Percentiles rank a stretch among this genome's conserved stretches.
These are phyloP conservation scores for Acacia concinna DNA, from an alignment of 331 rosid species.

Conservation along the genomic window DNA sequence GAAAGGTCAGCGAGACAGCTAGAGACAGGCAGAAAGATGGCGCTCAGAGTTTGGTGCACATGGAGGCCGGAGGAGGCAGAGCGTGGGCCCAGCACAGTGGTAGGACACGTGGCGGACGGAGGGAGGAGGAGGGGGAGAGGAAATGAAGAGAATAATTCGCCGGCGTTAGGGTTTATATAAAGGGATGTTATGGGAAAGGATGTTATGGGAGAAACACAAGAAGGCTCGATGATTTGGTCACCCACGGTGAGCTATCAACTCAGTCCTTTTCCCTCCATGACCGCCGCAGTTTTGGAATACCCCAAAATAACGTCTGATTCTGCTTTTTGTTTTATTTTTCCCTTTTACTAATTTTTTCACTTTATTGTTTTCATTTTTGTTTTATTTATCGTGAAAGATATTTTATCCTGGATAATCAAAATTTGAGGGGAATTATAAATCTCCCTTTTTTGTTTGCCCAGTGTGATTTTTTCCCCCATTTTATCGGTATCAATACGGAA, in stretches of 20 bases:
- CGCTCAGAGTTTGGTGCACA: not conserved
- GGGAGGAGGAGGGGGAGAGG: not conserved
- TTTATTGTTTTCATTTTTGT: no score
- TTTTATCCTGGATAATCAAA: not conserved
- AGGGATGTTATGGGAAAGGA: no score
- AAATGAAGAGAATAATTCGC: not conserved
- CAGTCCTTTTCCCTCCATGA: not conserved
- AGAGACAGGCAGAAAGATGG: constrained; percentile 27
- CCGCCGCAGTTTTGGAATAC: not conserved
- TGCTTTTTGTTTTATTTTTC: not conserved
- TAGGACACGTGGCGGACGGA: constrained; percentile 25
- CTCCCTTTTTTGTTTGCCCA: no score
- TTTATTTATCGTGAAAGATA: not conserved
- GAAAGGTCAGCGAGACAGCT: constrained; percentile 46
- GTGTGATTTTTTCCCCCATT: no score
- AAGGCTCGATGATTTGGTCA: not conserved
- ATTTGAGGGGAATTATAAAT: not conserved
- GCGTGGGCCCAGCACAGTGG: constrained; percentile 33
- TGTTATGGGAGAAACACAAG: not conserved
- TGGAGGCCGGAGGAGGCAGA: not conserved
- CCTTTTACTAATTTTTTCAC: not conserved
- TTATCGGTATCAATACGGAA: no score
- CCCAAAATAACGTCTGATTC: not conserved
- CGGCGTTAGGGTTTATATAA: not conserved
- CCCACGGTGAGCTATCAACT: constrained; percentile 6